phyloP scores from a whole-genome alignment of 1,284 basidiomycete genomes.

The Ceratobasidium sp. region DNA sequence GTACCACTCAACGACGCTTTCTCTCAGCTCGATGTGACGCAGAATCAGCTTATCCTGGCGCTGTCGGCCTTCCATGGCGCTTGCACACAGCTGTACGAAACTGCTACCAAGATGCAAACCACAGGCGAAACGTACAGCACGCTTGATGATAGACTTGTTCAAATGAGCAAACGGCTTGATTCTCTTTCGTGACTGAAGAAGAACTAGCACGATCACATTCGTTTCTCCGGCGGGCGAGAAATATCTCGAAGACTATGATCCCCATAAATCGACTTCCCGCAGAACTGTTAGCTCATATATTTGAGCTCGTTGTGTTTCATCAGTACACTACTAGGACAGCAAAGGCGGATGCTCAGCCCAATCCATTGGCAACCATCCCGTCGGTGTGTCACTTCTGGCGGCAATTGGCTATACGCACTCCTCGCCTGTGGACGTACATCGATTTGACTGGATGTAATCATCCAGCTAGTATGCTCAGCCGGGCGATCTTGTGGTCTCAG shows the following conservation, averaged over 20 bases:
- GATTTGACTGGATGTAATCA: background rate
- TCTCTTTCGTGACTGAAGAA: background rate
- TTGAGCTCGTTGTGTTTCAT: background rate
- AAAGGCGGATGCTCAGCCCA: background rate
- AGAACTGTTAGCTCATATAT: background rate
- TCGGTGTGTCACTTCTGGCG: background rate
- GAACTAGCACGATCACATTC: background rate
- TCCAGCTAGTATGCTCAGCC: background rate
- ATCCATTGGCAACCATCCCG: background rate
- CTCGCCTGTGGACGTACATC: background rate
- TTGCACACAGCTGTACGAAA: conserved; percentile 6
- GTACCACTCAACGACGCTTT: background rate
- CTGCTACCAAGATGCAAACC: background rate
- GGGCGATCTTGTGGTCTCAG: background rate
- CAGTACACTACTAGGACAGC: background rate
- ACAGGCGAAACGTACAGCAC: background rate
- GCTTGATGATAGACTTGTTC: background rate
- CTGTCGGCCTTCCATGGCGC: background rate
- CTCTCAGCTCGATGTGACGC: background rate
- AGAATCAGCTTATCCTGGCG: background rate
- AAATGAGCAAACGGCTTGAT: background rate
- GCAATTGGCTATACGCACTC: background rate
- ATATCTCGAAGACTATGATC: background rate
- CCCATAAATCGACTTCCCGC: conserved; percentile 7
- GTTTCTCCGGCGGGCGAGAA: background rate